Evolutionary conservation across 108 stramenopile species (phyloP).

Genomic region (Cyclotella cryptica): DNA sequence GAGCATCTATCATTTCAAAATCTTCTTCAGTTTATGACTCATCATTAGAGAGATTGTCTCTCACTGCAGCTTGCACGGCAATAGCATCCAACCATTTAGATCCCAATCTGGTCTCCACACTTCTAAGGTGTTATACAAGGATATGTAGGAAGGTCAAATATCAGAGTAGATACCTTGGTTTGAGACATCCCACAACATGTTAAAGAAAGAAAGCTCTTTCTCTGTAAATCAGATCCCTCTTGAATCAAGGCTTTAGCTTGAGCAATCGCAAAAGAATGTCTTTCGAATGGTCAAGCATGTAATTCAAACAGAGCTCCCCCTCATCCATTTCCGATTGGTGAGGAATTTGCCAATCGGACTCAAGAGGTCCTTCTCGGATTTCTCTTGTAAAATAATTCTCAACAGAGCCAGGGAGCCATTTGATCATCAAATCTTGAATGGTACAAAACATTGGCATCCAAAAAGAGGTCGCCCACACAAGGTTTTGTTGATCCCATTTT

Average conservation of each 20-base stretch:
- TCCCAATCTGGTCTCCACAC: conserved; percentile 14
- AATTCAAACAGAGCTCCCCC: not conserved
- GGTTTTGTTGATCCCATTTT: conserved; percentile 43
- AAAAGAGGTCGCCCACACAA: conserved; percentile 49
- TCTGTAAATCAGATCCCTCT: not conserved
- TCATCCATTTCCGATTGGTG: conserved; percentile 3
- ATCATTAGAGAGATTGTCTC: not conserved
- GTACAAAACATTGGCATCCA: conserved; percentile 37
- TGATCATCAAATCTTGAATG: conserved; percentile 19
- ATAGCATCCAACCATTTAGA: not conserved
- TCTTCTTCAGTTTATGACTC: no score
- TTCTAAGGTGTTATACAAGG: conserved; percentile 15
- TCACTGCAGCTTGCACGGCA: not conserved
- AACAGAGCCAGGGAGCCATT: conserved; percentile 14
- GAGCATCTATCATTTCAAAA: conserved; percentile 1
- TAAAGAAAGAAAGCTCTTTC: not conserved
- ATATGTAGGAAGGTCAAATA: conserved; percentile 8
- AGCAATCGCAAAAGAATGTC: not conserved
- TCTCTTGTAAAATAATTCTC: not conserved
- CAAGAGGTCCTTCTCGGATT: not conserved
- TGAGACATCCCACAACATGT: conserved; percentile 8
- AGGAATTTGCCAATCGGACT: not conserved
- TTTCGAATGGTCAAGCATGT: not conserved
- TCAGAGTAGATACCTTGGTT: conserved; percentile 1
- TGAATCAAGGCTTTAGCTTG: not conserved